A percentile compares a stretch with the other conserved stretches of the same genome.
phyloP scores from a whole-genome alignment of 2,329 filamentous ascomycete genomes.

The Teratosphaeria epicoccoides region DNA sequence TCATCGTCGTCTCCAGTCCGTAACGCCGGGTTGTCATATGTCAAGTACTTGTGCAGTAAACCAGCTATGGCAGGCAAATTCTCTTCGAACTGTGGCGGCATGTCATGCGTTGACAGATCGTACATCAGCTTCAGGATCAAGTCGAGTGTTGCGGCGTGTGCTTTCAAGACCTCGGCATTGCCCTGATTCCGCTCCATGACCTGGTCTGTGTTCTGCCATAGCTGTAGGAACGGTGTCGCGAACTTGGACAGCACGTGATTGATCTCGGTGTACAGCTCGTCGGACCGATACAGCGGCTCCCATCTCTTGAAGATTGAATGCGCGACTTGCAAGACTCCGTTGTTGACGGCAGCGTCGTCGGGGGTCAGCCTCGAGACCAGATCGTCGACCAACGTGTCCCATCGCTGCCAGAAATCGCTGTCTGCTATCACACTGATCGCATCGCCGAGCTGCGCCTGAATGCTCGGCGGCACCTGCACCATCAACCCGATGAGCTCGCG shows the following conservation, averaged over 20 bases:
- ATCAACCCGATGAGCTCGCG: conserved; percentile 90
- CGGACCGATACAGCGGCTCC: conserved; percentile 86
- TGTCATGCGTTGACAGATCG: conserved; percentile 93
- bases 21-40: conserved; percentile 74
- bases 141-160: conserved; percentile 76
- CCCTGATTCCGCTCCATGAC: conserved; percentile 62
- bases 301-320: conserved; percentile 97
- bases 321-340: conserved; percentile 90
- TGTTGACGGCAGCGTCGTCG: conserved; percentile 73
- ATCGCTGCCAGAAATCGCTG: conserved; percentile 91
- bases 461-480: conserved; percentile 76
- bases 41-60: conserved; percentile 84
- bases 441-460: conserved; percentile 90
- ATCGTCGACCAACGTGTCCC: conserved; percentile 93
- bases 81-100: conserved; percentile 89
- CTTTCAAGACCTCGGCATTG: conserved; percentile 63
- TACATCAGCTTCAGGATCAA: conserved; percentile 86
- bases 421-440: conserved; percentile 96
- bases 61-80: conserved; percentile 66
- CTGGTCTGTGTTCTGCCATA: conserved; percentile 64
- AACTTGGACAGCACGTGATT: conserved; percentile 88
- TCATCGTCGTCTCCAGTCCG: conserved; percentile 84
- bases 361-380: conserved; percentile 78
- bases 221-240: conserved; percentile 66
- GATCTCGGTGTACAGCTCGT: conserved; percentile 88